phyloP scores from a whole-genome alignment of 805 yeast species.

The Sugiyamaella marilandica region DNA sequence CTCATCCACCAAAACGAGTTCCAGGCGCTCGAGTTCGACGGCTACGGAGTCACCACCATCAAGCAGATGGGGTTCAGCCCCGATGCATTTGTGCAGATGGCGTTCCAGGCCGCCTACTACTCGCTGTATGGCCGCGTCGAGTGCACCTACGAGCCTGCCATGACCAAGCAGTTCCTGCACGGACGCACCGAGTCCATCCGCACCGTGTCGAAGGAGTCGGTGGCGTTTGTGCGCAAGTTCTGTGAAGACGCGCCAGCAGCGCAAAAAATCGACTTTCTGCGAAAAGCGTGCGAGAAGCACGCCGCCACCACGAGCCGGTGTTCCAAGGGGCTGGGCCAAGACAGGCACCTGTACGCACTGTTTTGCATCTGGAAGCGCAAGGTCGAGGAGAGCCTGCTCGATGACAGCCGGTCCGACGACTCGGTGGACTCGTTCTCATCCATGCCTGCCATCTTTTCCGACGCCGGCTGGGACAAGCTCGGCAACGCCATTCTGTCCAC shows the following conservation, averaged over 20 bases:
- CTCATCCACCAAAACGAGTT: slow-evolving; percentile 87
- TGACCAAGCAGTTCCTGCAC: slow-evolving; percentile 83
- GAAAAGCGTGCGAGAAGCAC: slow-evolving; percentile 69
- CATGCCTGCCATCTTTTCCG: slow-evolving; percentile 75
- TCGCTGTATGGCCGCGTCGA: slow-evolving; percentile 90
- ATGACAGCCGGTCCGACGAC: slow-evolving; percentile 30
- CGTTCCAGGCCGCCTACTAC: slow-evolving; percentile 87
- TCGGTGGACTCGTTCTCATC: slow-evolving; percentile 18
- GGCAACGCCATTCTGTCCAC: slow-evolving; percentile 78
- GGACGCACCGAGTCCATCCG: slow-evolving; percentile 93
- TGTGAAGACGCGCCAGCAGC: slow-evolving; percentile 61
- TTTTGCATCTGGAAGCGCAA: slow-evolving; percentile 74
- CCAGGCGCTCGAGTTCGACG: slow-evolving; percentile 66
- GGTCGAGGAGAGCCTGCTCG: slow-evolving; percentile 25
- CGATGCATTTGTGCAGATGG: slow-evolving; percentile 92
- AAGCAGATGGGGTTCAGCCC: slow-evolving; percentile 86
- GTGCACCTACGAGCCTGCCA: slow-evolving; percentile 93
- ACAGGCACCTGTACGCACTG: slow-evolving; percentile 82
- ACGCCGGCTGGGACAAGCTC: slow-evolving; percentile 81
- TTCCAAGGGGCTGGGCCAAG: slow-evolving; percentile 81
- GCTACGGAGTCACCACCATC: slow-evolving; percentile 64
- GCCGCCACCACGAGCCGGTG: slow-evolving; percentile 62
- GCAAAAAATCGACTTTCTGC: slow-evolving; percentile 56
- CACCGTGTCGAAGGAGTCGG: slow-evolving; percentile 75
- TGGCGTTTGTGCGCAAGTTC: slow-evolving; percentile 76